phyloP scores from a whole-genome alignment of 495 filamentous ascomycete genomes.

The Xylaria curta region DNA sequence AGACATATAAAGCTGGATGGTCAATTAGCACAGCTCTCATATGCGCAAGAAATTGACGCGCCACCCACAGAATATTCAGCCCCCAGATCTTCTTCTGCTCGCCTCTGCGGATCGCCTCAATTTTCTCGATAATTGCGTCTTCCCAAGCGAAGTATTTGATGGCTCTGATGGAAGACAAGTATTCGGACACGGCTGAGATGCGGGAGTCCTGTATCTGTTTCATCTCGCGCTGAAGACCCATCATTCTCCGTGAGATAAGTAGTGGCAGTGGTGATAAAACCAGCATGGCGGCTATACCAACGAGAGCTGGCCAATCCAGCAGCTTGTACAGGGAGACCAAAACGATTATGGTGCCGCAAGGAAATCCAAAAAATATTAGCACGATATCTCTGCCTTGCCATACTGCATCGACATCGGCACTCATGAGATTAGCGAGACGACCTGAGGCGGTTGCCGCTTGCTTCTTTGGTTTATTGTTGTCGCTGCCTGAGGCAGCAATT shows the following conservation, averaged over 20 bases:
- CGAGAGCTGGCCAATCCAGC: slow-evolving; percentile 53
- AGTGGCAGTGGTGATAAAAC: slow-evolving; percentile 48
- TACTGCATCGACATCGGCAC: slow-evolving; percentile 56
- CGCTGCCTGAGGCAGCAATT: slow-evolving; percentile 36
- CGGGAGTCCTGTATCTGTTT: slow-evolving; percentile 58
- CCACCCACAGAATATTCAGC: slow-evolving; percentile 48
- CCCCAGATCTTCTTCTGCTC: slow-evolving; percentile 57
- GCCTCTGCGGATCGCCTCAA: slow-evolving; percentile 48
- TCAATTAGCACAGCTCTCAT: slow-evolving; percentile 8
- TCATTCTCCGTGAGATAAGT: slow-evolving; percentile 48
- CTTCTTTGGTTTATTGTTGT: slow-evolving; percentile 35
- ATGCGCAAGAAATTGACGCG: slow-evolving; percentile 16
- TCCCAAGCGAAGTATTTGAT: slow-evolving; percentile 63
- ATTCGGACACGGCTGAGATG: slow-evolving; percentile 57
- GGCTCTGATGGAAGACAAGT: slow-evolving; percentile 54
- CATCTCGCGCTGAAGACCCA: slow-evolving; percentile 48
- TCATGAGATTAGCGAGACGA: slow-evolving; percentile 58
- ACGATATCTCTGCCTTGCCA: slow-evolving; percentile 52
- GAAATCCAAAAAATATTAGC: slow-evolving; percentile 42
- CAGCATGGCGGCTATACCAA: slow-evolving; percentile 50
- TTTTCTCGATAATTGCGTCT: slow-evolving; percentile 48
- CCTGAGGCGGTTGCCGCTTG: slow-evolving; percentile 49
- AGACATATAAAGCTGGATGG: slow-evolving; percentile 34
- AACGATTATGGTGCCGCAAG: slow-evolving; percentile 45
- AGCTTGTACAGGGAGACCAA: slow-evolving; percentile 52